Evolutionary conservation across 108 stramenopile genomes (phyloP), one percentile per base, ranked within the genome.

Genomic region (Seminavis robusta): DNA sequence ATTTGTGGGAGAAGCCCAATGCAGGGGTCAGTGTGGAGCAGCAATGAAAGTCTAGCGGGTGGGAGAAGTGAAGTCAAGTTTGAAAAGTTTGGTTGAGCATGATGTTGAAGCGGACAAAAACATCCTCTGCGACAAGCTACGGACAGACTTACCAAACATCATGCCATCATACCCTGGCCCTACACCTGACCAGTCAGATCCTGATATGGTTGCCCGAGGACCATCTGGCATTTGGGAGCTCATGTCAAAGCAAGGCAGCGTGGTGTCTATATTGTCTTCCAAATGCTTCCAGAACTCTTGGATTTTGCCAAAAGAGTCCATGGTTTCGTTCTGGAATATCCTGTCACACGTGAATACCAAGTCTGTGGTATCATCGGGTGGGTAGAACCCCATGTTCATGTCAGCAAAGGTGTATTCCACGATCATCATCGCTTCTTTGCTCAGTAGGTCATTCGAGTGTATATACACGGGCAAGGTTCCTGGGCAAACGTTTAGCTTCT

Each of bases 401-500:
- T 88, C 83, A 8, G 92, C 92, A 66, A 89, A 94, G 5, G 86
- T 77, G 51, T 90, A 94, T 31, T 73, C 85, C 7, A 90, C 74
- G 9, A 89, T 69, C 86, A 85, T 89, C 74, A 84, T 74, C 0
- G 90, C 31, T 57, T 89, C 92, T n/a, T 88, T 67, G 7, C 47
- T 40, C 37, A 92, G 49, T 4, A 47, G 47, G 15, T 51, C 28
- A 41, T 69, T 29, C 39, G 50, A 24, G 30, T 19, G 13, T 15
- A 77, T 77, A 36, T 90, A 90, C 4, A 23, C 39, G 3, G 88
- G 88, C 4, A 83, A 52, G 0, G 76, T 63, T 19, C 52, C 74
- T 3, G 56, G 32, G 47, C 80, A 81, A 42, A 76, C 51, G 1
- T 67, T 67, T 10, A 78, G 21, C 5, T 32, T n/a, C 9, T 43